phyloP scores from a whole-genome alignment of 2,329 filamentous ascomycete genomes.

The Aspergillus fumigatus region DNA sequence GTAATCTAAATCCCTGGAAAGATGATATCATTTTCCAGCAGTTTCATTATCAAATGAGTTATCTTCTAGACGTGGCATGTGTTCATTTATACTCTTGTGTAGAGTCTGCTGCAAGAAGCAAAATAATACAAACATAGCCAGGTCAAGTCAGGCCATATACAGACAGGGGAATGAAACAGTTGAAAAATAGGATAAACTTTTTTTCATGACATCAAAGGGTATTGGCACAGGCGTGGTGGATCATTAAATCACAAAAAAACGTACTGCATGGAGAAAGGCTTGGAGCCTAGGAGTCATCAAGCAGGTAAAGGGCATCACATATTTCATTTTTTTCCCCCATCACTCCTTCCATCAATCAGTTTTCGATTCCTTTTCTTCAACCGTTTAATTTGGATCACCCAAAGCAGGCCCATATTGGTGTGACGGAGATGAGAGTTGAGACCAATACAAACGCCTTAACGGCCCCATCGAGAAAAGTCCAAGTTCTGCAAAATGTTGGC shows the following conservation, averaged over 20 bases:
- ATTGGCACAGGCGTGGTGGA: conserved; percentile 19
- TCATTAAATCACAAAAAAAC: conserved; percentile 10
- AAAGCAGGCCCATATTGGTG: not conserved
- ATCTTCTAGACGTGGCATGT: not conserved
- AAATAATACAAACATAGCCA: not conserved
- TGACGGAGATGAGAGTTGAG: not conserved
- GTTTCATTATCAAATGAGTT: not conserved
- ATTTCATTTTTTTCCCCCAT: not conserved
- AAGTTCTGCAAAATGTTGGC: conserved; percentile 36
- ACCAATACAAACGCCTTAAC: conserved; percentile 14
- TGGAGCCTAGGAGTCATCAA: not conserved
- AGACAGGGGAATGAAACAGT: too few relatives aligned
- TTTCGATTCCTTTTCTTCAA: not conserved
- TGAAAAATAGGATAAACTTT: conserved; percentile 12
- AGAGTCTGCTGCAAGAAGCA: not conserved
- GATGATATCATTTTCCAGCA: not conserved
- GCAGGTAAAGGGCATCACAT: not conserved
- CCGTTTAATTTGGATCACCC: not conserved
- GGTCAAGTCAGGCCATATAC: not conserved
- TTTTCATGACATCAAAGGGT: conserved; percentile 21
- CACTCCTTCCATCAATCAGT: not conserved
- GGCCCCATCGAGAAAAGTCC: conserved; percentile 42
- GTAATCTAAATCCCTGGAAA: not conserved
- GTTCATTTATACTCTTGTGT: not conserved
- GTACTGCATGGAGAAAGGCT: conserved; percentile 11